phyloP scores from a whole-genome alignment of 371 early-diverging fungal species.

The Mucor lusitanicus region DNA sequence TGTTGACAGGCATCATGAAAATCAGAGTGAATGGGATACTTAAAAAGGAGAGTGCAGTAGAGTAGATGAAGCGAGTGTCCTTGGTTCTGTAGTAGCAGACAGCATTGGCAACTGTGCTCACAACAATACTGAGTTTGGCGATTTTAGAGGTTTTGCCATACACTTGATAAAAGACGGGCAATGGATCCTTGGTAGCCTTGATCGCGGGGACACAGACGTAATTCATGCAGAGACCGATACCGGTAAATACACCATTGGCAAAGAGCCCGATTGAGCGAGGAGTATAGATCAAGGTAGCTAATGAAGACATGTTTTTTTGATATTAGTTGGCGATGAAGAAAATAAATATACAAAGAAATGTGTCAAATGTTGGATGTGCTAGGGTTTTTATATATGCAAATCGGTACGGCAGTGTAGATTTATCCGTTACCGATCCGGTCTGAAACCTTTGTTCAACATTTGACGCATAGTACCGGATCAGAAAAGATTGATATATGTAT shows the following conservation, averaged over 20 bases:
- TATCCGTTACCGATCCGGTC: neutral
- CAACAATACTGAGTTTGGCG: conserved; percentile 11
- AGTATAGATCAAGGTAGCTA: conserved; percentile 8
- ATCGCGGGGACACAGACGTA: conserved; percentile 18
- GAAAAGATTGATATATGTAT: no score
- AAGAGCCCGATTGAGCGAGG: conserved; percentile 21
- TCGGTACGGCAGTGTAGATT: neutral
- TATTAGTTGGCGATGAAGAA: no score
- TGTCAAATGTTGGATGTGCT: neutral
- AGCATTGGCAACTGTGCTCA: conserved; percentile 6
- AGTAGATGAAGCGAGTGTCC: conserved; percentile 2
- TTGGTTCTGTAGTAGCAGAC: conserved; percentile 16
- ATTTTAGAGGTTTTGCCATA: conserved; percentile 1
- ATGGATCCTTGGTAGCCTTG: conserved; percentile 16
- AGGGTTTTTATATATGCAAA: neutral
- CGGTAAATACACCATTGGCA: conserved; percentile 19
- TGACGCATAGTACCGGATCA: no score
- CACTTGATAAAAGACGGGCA: conserved; percentile 12
- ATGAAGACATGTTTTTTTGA: conserved; percentile 19
- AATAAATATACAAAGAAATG: no score
- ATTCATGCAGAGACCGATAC: conserved; percentile 5
- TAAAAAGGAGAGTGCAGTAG: conserved; percentile 5
- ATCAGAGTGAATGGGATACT: conserved; percentile 15
- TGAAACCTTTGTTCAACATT: neutral
- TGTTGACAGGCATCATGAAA: conserved; percentile 21